phyloP scores from a whole-genome alignment of 129 eudicot species.

The Lactuca saligna region DNA sequence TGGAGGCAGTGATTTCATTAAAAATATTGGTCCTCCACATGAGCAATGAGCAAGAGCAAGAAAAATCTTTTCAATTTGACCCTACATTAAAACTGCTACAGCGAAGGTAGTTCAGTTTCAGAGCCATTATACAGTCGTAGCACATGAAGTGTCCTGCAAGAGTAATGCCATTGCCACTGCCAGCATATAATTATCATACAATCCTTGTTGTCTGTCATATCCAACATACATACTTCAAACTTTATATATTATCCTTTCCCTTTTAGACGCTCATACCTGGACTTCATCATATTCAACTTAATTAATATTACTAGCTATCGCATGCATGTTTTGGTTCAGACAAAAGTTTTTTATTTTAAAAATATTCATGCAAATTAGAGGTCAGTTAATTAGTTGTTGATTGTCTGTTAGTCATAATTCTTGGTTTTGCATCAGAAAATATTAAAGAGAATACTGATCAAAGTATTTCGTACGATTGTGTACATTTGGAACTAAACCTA shows the following conservation, averaged over 20 bases:
- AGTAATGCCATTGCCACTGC: constrained; percentile 24
- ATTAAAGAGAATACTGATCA: too few species aligned
- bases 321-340: neutral
- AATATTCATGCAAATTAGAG: too few species aligned
- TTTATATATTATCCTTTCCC: neutral
- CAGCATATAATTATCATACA: constrained; percentile 5
- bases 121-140: constrained; percentile 22
- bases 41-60: constrained; percentile 7
- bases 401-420: too few species aligned
- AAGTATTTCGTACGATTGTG: neutral
- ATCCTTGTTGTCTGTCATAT: constrained; percentile 19
- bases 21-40: constrained; percentile 17
- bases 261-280: neutral
- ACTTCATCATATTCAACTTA: neutral
- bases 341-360: neutral
- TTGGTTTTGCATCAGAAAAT: neutral
- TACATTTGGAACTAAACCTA: too few species aligned
- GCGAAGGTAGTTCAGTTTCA: constrained; percentile 35
- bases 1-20: constrained; percentile 19
- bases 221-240: constrained; percentile 16
- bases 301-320: neutral
- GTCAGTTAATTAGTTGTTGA: too few species aligned
- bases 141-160: constrained; percentile 41
- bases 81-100: constrained; percentile 27
- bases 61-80: constrained; percentile 21